phyloP scores from a whole-genome alignment of 2,329 filamentous ascomycete genomes.

The Claviceps sp. region DNA sequence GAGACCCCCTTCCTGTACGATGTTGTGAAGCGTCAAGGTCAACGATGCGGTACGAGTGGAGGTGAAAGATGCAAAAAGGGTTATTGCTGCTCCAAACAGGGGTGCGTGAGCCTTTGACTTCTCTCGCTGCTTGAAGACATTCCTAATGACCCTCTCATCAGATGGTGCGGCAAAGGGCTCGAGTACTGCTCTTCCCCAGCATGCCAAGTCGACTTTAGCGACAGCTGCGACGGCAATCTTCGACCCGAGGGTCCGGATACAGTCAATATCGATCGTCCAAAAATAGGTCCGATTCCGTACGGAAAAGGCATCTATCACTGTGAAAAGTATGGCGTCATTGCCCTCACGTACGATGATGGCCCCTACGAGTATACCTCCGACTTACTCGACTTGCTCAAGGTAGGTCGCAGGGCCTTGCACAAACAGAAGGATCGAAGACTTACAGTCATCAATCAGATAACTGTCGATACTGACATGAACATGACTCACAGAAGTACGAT shows the following conservation, averaged over 20 bases:
- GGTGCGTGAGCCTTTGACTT: constrained; percentile 15
- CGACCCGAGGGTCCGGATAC: constrained; percentile 39
- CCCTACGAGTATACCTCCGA: constrained; percentile 28
- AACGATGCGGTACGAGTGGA: not conserved
- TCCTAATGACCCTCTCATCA: constrained; percentile 10
- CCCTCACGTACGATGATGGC: constrained; percentile 33
- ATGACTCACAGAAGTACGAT: constrained; percentile 17
- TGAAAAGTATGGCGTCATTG: constrained; percentile 21
- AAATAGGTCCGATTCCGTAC: constrained; percentile 40
- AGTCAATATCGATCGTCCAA: constrained; percentile 34
- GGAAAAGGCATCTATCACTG: constrained; percentile 37
- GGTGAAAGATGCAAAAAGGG: constrained; percentile 16
- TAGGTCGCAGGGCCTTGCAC: not conserved
- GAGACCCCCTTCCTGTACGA: not conserved
- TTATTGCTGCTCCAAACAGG: constrained; percentile 29
- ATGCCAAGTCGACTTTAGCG: constrained; percentile 47
- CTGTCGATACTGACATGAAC: not conserved
- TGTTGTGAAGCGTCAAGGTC: not conserved
- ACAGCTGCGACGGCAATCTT: constrained; percentile 47
- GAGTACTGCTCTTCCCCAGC: constrained; percentile 49
- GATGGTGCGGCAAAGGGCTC: constrained; percentile 40
- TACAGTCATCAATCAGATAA: not conserved
- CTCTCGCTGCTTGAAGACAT: not conserved
- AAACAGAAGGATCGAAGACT: not conserved
- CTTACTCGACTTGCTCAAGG: constrained; percentile 24